Base-by-base conservation (phyloP, 257 asterid genomes). In the Prunella vulgaris region DNA sequence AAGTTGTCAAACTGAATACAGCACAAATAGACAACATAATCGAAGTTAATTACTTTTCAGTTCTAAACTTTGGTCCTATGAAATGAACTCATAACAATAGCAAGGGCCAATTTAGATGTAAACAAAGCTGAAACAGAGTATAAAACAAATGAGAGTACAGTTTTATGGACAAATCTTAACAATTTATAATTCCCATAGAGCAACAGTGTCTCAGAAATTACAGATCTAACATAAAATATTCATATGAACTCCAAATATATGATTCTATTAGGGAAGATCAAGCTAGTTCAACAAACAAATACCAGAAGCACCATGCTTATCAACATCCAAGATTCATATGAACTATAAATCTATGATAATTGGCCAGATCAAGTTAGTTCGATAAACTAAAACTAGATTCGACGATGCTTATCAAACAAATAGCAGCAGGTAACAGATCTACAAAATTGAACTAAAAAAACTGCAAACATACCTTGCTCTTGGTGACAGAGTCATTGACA, bases 401-500 rank as follows among this genome's bases (percentile, higher is more conserved):
- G n/a, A 4, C n/a, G 7, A 60, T 8, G 27, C 10, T 14, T 3
- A 42, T 42, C 7, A 3, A 13, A 42, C 14, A 42, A 42, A 42
- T 4, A 1, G 18, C 51, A 3, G 1, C 15, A 2, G 5, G 5
- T 21, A 20, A 28, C 14, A 60, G 53, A 61, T 42, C 51, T 28
- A 5, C 20, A 12, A 21, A 14, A 71, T 5, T 0, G 3, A 42
- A 42, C 18, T 42, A 42, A 2, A 13, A 3, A 42, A 8, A 42
- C 49, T 4, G 6, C 6, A 32, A 4, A 6, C 9, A 46, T 68
- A 75, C 79, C 79, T 75, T 75, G 76, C 79, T 75, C 76, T 75
- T 75, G 68, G 79, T 75, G 53, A 75, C 79, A 35, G 79, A 75
- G 22, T 75, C 79, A 5, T 75, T 75, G 70, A 75, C 79, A 53